phyloP scores from a whole-genome alignment of 148 eudicot species.

The Gaultheria prostrata region DNA sequence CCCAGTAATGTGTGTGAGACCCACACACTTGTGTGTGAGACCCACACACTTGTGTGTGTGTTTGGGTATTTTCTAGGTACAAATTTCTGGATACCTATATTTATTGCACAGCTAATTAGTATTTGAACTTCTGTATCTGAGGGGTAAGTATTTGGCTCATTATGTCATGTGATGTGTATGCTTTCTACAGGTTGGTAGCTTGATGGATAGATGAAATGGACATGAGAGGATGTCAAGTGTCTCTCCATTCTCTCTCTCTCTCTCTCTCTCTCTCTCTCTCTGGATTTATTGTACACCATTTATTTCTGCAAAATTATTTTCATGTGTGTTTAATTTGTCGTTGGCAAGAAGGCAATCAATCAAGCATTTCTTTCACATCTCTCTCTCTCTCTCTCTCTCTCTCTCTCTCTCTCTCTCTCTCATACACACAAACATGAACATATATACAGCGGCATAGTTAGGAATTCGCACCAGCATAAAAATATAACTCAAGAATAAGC shows the following conservation, averaged over 20 bases:
- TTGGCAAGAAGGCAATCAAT: slow-evolving; percentile 14
- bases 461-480: too few species aligned
- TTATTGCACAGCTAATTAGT: too few species aligned
- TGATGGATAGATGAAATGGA: slow-evolving; percentile 32
- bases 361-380: neutral
- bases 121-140: neutral
- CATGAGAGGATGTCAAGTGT: slow-evolving; percentile 57
- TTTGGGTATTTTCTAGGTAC: too few species aligned
- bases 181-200: slow-evolving; percentile 36
- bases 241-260: slow-evolving; percentile 4
- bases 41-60: too few species aligned
- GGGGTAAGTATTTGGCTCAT: neutral
- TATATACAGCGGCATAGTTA: too few species aligned
- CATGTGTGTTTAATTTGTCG: slow-evolving; percentile 7
- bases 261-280: slow-evolving; percentile 1
- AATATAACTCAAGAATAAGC: too few species aligned
- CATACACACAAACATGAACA: too few species aligned
- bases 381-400: too few species aligned
- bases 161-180: neutral
- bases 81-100: too few species aligned
- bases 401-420: neutral
- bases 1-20: too few species aligned
- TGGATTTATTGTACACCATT: slow-evolving; percentile 23
- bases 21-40: too few species aligned
- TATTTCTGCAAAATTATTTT: slow-evolving; percentile 25